Evolutionary conservation across 768 basidiomycete species (phyloP), one percentile per base, ranked within the genome.

Genomic region (Suillus cothurnatus): DNA sequence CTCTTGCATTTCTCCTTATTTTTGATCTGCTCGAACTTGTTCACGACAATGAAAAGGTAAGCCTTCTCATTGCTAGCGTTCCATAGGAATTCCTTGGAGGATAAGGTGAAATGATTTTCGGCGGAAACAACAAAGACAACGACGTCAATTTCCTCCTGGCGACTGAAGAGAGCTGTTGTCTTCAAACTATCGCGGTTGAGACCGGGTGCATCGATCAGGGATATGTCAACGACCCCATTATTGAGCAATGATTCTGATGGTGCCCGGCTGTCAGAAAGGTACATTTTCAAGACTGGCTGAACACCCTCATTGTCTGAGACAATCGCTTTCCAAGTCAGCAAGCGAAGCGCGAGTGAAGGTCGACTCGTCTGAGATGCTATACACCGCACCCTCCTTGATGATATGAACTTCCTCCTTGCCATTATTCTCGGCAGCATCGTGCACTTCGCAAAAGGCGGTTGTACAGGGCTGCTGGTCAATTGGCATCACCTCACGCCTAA

Each of bases 381-480:
- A 99, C 26, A 80, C 76, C 31, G 79, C 78, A 38, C 86, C 87
- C 36, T 90, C 87, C 73, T 87, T 90, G 71, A 93, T 80, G 49
- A 96, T 77, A 70, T 98, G 95, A 21, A 95, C 88, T 77, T 96
- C 93, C 76, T 98, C 95, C 60, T 82, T 79, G 21, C 90, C 91
- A 26, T 80, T 77, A 73, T 94, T 94, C 71, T 94, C 93, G 34
- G 88, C 82, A 2, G 93, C 93, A 71, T 96, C 94, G 68, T 93
- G 92, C 2, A 99, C 97, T 77, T 99, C 95, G 78, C 94, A 97
- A 74, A 99, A 99, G 36, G 95, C 89, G 34, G 95, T 95, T 0
- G 97, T 99, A 77, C 95, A 94, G 4, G 97, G 97, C 75, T 99
- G 97, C 74, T 99, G 95, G 77, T 99, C 97, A 66, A 96, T 90